Evolutionary conservation across 805 yeast genomes (phyloP).

Genomic region (Tetrapisispora fleetii): DNA sequence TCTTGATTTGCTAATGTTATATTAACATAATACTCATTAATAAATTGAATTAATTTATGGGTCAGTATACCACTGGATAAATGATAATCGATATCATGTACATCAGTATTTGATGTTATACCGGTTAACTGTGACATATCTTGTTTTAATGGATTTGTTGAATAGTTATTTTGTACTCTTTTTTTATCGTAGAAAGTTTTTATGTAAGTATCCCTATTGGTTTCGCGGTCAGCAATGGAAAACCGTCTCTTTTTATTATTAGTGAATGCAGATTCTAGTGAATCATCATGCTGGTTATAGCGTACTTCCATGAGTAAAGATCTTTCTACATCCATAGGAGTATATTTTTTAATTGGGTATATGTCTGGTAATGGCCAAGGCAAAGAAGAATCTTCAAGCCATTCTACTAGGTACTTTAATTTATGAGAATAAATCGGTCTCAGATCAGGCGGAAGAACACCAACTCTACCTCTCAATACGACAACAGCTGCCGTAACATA

Average conservation of each 20-base stretch:
- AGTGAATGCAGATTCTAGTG: slow-evolving; percentile 32
- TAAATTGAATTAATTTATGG: slow-evolving; percentile 50
- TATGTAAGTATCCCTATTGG: slow-evolving; percentile 6
- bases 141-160: slow-evolving; percentile 57
- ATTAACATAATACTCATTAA: slow-evolving; percentile 39
- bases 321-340: slow-evolving; percentile 68
- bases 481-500: slow-evolving; percentile 75
- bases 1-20: slow-evolving; percentile 39
- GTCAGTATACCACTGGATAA: slow-evolving; percentile 39
- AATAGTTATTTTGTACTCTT: slow-evolving; percentile 55
- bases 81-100: slow-evolving; percentile 29
- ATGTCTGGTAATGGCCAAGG: slow-evolving; percentile 78
- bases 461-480: slow-evolving; percentile 71
- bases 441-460: slow-evolving; percentile 69
- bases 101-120: slow-evolving; percentile 34
- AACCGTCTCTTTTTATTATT: slow-evolving; percentile 5
- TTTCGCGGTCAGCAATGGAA: slow-evolving; percentile 2
- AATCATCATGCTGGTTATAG: slow-evolving; percentile 38
- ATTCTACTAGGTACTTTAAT: slow-evolving; percentile 49
- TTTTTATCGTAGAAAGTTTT: slow-evolving; percentile 46
- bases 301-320: slow-evolving; percentile 67
- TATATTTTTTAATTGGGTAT: slow-evolving; percentile 50
- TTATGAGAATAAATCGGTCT: slow-evolving; percentile 65
- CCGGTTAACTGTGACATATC: slow-evolving; percentile 42
- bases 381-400: slow-evolving; percentile 40